Conservation (phyloP, 2,329 filamentous ascomycete genomes). For the Elsinoe fawcettii region DNA sequence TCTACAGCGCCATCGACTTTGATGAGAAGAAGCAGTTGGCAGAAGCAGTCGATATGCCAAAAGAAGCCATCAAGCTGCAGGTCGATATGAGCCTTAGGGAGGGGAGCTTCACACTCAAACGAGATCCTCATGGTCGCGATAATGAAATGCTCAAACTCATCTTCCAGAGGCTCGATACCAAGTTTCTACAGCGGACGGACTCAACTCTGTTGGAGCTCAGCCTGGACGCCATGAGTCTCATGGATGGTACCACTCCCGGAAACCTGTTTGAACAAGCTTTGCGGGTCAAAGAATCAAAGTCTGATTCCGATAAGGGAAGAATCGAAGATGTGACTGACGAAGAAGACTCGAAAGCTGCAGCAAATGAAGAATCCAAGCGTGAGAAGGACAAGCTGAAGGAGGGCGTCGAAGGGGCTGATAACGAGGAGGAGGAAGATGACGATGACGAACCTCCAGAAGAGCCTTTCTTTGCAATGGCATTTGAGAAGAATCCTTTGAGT, state of each 20-base stretch:
- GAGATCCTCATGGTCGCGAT: constrained; percentile 67
- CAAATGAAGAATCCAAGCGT: constrained; percentile 8
- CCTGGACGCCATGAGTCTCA: constrained; percentile 85
- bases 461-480: constrained; percentile 82
- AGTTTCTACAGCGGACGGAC: constrained; percentile 80
- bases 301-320: constrained; percentile 43
- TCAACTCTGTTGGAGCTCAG: constrained; percentile 83
- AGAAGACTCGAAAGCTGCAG: constrained; percentile 40
- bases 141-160: constrained; percentile 82
- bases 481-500: constrained; percentile 93
- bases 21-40: constrained; percentile 88
- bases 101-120: constrained; percentile 89
- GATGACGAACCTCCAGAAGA: constrained; percentile 50
- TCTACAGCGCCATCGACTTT: constrained; percentile 97
- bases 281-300: constrained; percentile 79
- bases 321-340: constrained; percentile 44
- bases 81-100: constrained; percentile 89
- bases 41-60: constrained; percentile 79
- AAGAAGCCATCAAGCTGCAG: constrained; percentile 87
- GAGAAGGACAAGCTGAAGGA: constrained; percentile 34
- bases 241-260: constrained; percentile 88
- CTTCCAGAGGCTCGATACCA: constrained; percentile 91
- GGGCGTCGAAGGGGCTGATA: constrained; percentile 30
- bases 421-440: constrained; percentile 35
- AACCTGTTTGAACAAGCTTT: constrained; percentile 94